Conservation (phyloP, 2,329 filamentous ascomycete genomes). For the Clarireedia sp. region DNA sequence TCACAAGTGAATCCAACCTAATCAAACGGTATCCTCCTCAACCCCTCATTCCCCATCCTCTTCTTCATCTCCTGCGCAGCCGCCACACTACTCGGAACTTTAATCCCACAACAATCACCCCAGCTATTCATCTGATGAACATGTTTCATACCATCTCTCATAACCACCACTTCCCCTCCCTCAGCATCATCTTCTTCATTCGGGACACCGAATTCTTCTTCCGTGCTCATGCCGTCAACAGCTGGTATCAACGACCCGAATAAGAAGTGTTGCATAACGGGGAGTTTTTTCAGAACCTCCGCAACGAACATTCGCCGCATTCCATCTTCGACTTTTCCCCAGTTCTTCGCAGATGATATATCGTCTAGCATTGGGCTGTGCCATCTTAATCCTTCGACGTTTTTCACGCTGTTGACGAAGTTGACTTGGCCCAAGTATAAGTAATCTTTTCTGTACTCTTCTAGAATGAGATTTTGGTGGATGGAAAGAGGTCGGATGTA, state of each 20-base stretch:
- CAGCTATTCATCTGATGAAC: conserved; percentile 67
- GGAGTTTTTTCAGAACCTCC: conserved; percentile 86
- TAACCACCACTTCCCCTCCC: conserved; percentile 53
- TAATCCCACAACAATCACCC: conserved; percentile 97
- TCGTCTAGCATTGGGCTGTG: conserved; percentile 98
- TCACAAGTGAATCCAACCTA: conserved; percentile 32
- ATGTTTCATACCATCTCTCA: conserved; percentile 59
- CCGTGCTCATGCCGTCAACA: conserved; percentile 69
- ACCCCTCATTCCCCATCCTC: conserved; percentile 47
- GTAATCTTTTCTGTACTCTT: conserved; percentile 77
- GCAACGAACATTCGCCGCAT: conserved; percentile 97
- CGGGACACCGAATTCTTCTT: conserved; percentile 41
- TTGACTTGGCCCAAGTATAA: conserved; percentile 87
- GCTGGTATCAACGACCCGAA: conserved; percentile 83
- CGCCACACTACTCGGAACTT: conserved; percentile 88
- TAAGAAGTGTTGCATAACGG: conserved; percentile 97
- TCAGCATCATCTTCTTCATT: conserved; percentile 43
- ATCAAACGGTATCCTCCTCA: conserved; percentile 77
- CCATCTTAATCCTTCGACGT: conserved; percentile 88
- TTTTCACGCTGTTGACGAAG: conserved; percentile 96
- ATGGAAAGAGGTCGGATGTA: conserved; percentile 74
- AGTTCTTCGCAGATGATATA: conserved; percentile 82
- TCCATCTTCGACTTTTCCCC: conserved; percentile 86
- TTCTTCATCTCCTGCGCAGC: conserved; percentile 86
- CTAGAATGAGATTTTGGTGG: conserved; percentile 79